A percentile compares a stretch with the other conserved stretches of the same genome.
Evolutionary conservation across 495 filamentous ascomycete genomes (phyloP).

Genomic region (Penicillium odoratum): DNA sequence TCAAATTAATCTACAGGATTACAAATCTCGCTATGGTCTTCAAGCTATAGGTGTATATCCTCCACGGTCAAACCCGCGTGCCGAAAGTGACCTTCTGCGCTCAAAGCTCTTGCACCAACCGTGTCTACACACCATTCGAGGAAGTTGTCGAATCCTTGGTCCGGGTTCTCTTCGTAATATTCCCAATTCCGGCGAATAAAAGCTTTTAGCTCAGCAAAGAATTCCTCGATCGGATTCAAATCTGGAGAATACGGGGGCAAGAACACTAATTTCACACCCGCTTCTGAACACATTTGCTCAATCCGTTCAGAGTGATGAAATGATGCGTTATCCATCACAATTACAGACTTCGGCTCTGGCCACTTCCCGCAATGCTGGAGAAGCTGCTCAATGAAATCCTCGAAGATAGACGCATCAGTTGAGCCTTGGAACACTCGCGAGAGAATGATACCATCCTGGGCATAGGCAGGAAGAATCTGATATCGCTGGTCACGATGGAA

Average conservation of each 20-base stretch:
- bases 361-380: slow-evolving; percentile 37
- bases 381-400: slow-evolving; percentile 43
- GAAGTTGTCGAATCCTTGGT: slow-evolving; percentile 36
- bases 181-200: slow-evolving; percentile 20
- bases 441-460: slow-evolving; percentile 38
- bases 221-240: slow-evolving; percentile 34
- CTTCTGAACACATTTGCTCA: slow-evolving; percentile 11
- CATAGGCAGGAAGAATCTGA: slow-evolving; percentile 35
- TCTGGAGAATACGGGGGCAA: slow-evolving; percentile 29
- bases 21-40: too few species aligned
- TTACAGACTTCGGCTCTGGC: slow-evolving; percentile 41
- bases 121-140: slow-evolving; percentile 31
- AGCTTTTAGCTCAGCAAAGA: slow-evolving; percentile 29
- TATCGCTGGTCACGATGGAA: slow-evolving; percentile 13
- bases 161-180: slow-evolving; percentile 31
- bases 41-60: too few species aligned
- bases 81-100: slow-evolving; percentile 30
- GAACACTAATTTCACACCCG: slow-evolving; percentile 3
- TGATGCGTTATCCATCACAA: slow-evolving; percentile 18
- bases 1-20: too few species aligned
- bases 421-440: slow-evolving; percentile 37
- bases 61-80: slow-evolving; percentile 20
- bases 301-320: slow-evolving; percentile 1
- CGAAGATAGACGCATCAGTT: slow-evolving; percentile 39
- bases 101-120: slow-evolving; percentile 23